Percentiles rank a stretch among this genome's conserved stretches.
Conservation (phyloP, 2,329 filamentous ascomycete genomes). For the Fusarium nematophilum region DNA sequence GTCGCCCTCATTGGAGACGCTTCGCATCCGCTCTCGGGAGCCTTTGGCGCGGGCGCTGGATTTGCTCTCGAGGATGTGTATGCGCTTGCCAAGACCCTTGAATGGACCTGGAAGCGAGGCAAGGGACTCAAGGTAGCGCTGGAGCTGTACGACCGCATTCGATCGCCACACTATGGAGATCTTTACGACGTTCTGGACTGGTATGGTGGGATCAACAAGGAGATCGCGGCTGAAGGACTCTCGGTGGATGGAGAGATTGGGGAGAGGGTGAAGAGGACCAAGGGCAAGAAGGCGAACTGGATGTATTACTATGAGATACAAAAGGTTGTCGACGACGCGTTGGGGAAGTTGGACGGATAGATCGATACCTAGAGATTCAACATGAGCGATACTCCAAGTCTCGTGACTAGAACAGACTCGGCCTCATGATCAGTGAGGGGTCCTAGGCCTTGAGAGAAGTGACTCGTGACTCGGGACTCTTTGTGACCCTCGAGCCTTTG, state of each 20-base stretch:
- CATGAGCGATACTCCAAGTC: background rate
- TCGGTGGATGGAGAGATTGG: slow-evolving; percentile 41
- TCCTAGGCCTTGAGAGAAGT: no score
- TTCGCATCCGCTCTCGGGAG: slow-evolving; percentile 64
- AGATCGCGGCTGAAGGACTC: slow-evolving; percentile 29
- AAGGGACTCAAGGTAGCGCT: slow-evolving; percentile 35
- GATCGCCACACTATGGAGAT: slow-evolving; percentile 45
- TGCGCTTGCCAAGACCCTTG: slow-evolving; percentile 36
- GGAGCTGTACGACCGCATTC: slow-evolving; percentile 42
- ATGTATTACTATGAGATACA: slow-evolving; percentile 45
- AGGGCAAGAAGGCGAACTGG: slow-evolving; percentile 38
- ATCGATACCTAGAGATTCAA: background rate
- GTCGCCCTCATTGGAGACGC: slow-evolving; percentile 65
- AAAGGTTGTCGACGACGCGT: slow-evolving; percentile 23
- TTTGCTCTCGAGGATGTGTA: slow-evolving; percentile 52
- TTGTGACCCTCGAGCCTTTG: no score
- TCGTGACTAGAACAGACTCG: no score
- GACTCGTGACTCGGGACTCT: no score
- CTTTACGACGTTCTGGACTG: slow-evolving; percentile 43
- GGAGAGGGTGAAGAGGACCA: slow-evolving; percentile 33
- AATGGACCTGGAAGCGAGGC: slow-evolving; percentile 37
- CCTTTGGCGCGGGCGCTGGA: slow-evolving; percentile 53
- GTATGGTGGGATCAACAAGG: slow-evolving; percentile 30
- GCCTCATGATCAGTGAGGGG: no score
- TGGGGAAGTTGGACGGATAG: slow-evolving; percentile 4